phyloP scores from a whole-genome alignment of 345 rosid genomes.

The Eucalyptus tenuipes region DNA sequence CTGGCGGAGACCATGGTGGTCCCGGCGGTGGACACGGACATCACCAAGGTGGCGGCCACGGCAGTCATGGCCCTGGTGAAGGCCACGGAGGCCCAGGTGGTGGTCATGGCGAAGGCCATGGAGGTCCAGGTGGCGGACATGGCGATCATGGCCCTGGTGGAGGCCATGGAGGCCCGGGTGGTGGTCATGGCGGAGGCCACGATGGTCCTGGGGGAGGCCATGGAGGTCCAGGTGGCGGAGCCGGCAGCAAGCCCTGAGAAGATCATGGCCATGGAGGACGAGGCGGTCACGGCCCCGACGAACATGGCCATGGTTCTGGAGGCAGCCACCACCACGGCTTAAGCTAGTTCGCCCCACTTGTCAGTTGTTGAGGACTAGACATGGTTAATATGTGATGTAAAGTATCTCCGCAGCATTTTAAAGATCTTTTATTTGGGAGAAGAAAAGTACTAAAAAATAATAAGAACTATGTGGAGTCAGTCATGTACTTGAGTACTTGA shows the following conservation, averaged over 20 bases:
- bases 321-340: not conserved
- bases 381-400: not conserved
- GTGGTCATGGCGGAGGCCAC: not conserved
- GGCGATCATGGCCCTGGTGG: not conserved
- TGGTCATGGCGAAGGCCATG: not conserved
- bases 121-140: fast-evolving
- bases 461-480: not conserved
- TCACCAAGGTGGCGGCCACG: not conserved
- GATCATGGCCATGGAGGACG: not conserved
- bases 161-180: not conserved
- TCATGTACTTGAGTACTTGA: not conserved
- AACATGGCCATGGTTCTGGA: not conserved
- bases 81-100: not conserved
- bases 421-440: not conserved
- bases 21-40: not conserved
- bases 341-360: not conserved
- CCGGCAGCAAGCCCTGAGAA: not conserved
- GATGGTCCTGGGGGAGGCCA: not conserved
- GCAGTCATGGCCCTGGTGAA: not conserved
- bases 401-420: not conserved
- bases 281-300: not conserved
- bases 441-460: not conserved
- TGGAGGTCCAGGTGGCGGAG: not conserved
- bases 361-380: not conserved
- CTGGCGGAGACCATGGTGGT: not conserved